Base-by-base conservation (phyloP, 2,329 filamentous ascomycete species). In the Polychaeton citri region DNA sequence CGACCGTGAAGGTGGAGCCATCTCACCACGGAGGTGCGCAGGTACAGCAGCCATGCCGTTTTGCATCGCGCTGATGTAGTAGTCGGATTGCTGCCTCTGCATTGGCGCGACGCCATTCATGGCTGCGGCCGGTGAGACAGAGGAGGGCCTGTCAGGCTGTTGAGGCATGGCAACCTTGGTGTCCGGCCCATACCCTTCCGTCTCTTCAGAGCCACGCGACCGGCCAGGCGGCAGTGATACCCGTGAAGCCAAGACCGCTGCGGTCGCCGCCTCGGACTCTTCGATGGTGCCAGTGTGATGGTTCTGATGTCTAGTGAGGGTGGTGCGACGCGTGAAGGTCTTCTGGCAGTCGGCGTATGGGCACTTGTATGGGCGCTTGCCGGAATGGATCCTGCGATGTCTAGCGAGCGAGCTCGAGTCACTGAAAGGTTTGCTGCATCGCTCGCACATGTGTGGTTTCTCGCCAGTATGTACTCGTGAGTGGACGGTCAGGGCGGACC, bases 271-370 rank as follows among this genome's bases (percentile, higher is more conserved):
- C 2, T 86, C 86, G 6, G 88, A 85, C 59, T 96, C 88, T 58
- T 95, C 88, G 12, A 95, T 82, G 0, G 87, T 95, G 30, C 88
- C 90, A 15, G 82, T 92, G 59, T 96, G 90, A 51, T 93, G 84
- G 49, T 93, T 94, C 62, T 95, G 86, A 57, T 98, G 90, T 34
- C 90, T 77, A 2, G 88, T 98, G 42, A 98, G 68, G 2, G 90
- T 96, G 1, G 90, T 96, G 45, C 88, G 81, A 38, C 90, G 79
- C 7, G 90, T 98, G 54, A 98, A 98, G 0, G 88, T 96, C 71
- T 96, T 96, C 56, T 96, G 87, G 60, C 90, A 98, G 58, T 95
- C 87, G 40, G 86, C 87, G 51, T 90, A 96, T 1, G 87, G 87
- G 62, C 90, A 98, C 60, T 94, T 94, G 68, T 96, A 98, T 1